Evolutionary conservation across 2,329 filamentous ascomycete genomes (phyloP).

Genomic region (Diaporthe sp.): DNA sequence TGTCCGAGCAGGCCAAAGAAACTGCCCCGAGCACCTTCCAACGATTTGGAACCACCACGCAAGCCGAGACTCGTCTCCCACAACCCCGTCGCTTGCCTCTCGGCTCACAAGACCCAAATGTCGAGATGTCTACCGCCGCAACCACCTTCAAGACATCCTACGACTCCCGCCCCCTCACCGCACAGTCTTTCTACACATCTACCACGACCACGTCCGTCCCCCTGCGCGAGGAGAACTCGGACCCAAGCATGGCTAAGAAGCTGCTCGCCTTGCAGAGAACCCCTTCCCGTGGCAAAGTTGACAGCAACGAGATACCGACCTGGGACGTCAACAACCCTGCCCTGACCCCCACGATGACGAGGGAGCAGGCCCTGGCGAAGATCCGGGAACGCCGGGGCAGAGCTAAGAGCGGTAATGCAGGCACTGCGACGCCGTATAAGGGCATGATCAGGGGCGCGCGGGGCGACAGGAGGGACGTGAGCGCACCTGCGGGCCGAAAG

Average conservation of each 20-base stretch:
- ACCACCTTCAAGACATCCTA: slow-evolving; percentile 36
- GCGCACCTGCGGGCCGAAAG: slow-evolving; percentile 54
- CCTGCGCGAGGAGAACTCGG: slow-evolving; percentile 60
- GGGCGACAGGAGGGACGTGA: slow-evolving; percentile 60
- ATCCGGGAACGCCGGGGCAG: slow-evolving; percentile 81
- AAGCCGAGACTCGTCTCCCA: slow-evolving; percentile 10
- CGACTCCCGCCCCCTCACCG: slow-evolving; percentile 58
- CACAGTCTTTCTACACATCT: slow-evolving; percentile 61
- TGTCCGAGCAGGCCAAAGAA: slow-evolving; percentile 39
- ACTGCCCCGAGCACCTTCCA: slow-evolving; percentile 38
- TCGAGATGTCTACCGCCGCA: slow-evolving; percentile 29
- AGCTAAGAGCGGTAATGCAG: slow-evolving; percentile 76
- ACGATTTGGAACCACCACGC: slow-evolving; percentile 16
- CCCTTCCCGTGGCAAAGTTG: slow-evolving; percentile 54
- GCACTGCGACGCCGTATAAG: slow-evolving; percentile 72
- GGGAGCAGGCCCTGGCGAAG: slow-evolving; percentile 81
- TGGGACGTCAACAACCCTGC: slow-evolving; percentile 71
- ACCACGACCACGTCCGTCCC: slow-evolving; percentile 67
- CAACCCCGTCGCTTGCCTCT: slow-evolving; percentile 31
- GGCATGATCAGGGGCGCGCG: slow-evolving; percentile 65
- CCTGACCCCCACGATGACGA: slow-evolving; percentile 75
- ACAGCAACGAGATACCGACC: slow-evolving; percentile 49
- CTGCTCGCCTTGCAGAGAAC: slow-evolving; percentile 57
- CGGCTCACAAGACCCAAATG: slow-evolving; percentile 37
- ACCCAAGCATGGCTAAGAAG: slow-evolving; percentile 59